phyloP scores from a whole-genome alignment of 2,329 filamentous ascomycete genomes.

The Bipolaris victoriae region DNA sequence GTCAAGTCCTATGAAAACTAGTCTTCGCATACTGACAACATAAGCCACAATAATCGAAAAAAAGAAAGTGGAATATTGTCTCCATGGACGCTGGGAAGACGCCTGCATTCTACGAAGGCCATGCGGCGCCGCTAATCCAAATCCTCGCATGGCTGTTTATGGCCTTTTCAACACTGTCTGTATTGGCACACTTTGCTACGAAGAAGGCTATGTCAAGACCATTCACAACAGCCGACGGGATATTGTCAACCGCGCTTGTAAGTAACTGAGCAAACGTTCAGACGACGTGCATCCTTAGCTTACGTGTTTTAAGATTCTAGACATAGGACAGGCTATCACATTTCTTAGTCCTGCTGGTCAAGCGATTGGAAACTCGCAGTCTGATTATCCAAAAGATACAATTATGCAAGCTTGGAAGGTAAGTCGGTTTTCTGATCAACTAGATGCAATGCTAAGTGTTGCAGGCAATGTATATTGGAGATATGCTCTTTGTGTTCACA shows the following conservation, averaged over 20 bases:
- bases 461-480: constrained; percentile 3
- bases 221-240: not conserved
- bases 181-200: constrained; percentile 13
- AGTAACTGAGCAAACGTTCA: not conserved
- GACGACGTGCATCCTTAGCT: not conserved
- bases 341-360: constrained; percentile 13
- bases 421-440: not conserved
- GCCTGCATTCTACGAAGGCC: constrained; percentile 2
- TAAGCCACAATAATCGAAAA: not conserved
- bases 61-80: not conserved
- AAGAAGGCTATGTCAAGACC: constrained; percentile 10
- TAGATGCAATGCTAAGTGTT: not conserved
- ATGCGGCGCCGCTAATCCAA: constrained; percentile 15
- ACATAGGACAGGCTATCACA: constrained; percentile 1
- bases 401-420: constrained; percentile 3
- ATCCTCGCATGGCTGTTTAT: constrained; percentile 16
- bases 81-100: not conserved
- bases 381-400: not conserved
- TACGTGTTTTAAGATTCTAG: not conserved
- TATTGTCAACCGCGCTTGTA: constrained; percentile 2
- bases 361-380: constrained; percentile 5
- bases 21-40: not conserved
- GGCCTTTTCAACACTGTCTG: constrained; percentile 5
- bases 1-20: not conserved
- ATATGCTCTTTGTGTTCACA: constrained; percentile 1